Conservation (phyloP, 768 basidiomycete species). For the Udeniomyces megalosporus region DNA sequence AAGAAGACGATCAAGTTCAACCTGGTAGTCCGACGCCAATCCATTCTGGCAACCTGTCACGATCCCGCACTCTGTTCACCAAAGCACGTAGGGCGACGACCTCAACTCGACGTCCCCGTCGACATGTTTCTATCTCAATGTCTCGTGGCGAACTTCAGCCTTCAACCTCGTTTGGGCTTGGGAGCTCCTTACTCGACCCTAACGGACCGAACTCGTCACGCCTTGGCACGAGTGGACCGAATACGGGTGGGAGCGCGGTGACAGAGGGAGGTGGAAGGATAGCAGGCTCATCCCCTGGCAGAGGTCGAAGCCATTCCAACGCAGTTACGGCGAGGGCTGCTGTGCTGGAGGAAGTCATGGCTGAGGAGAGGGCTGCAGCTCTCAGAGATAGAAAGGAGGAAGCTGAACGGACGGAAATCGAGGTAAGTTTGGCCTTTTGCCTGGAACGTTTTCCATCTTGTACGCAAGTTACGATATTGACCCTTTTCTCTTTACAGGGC, state of each 20-base stretch:
- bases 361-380: not conserved
- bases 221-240: not conserved
- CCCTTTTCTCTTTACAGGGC: too few species aligned
- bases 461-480: too few species aligned
- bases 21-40: not conserved
- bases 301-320: not conserved
- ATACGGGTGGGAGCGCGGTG: not conserved
- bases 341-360: slow-evolving; percentile 2
- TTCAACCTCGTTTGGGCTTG: not conserved
- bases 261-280: not conserved
- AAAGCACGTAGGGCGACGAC: not conserved
- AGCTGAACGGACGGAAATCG: not conserved
- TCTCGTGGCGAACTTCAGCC: not conserved
- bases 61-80: not conserved
- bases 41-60: not conserved
- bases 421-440: not conserved
- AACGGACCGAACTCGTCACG: not conserved
- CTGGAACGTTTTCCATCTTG: too few species aligned
- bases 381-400: slow-evolving; percentile 4
- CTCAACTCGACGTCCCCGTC: not conserved
- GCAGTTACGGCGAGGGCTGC: not conserved
- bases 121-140: not conserved
- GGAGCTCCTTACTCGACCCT: not conserved
- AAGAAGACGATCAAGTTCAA: not conserved
- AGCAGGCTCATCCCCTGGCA: not conserved